Percentiles rank a stretch among this genome's conserved stretches.
These are phyloP conservation scores for Amylocystis lapponica DNA, from an alignment of 768 basidiomycete species.

Conservation along the genomic window DNA sequence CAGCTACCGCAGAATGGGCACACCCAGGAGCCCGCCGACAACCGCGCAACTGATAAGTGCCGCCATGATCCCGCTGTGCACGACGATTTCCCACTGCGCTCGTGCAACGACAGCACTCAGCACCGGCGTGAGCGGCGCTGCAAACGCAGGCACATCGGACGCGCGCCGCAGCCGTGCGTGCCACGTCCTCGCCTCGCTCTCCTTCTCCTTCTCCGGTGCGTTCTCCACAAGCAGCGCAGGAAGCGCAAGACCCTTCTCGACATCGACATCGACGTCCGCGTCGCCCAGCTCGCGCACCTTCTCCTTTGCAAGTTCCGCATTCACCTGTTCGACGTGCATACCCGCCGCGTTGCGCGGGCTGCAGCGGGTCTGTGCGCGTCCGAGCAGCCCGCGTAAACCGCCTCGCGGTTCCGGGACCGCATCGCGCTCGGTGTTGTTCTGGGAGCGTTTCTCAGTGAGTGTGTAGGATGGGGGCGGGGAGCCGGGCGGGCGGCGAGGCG, in stretches of 20 bases:
- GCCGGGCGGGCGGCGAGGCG: background rate
- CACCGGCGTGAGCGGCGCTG: slow-evolving; percentile 61
- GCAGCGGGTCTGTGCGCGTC: slow-evolving; percentile 16
- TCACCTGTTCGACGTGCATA: too few species aligned
- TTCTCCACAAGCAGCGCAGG: too few species aligned
- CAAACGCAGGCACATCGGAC: slow-evolving; percentile 63
- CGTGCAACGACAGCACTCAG: slow-evolving; percentile 65
- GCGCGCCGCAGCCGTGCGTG: slow-evolving; percentile 39
- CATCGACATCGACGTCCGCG: background rate
- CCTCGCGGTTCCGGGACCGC: too few species aligned
- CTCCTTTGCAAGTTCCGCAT: background rate
- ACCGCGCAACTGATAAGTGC: slow-evolving; percentile 31
- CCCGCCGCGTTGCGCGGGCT: slow-evolving; percentile 21
- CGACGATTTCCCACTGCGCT: slow-evolving; percentile 84
- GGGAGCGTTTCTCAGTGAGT: too few species aligned
- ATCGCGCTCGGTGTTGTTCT: too few species aligned
- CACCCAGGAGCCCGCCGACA: slow-evolving; percentile 27
- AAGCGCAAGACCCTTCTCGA: background rate
- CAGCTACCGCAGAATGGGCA: too few species aligned
- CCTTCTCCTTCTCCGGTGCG: background rate
- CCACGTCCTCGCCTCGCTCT: slow-evolving; percentile 7
- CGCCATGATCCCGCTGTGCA: slow-evolving; percentile 48
- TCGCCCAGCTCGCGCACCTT: background rate
- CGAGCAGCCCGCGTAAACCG: slow-evolving; percentile 11
- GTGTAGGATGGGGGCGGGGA: too few species aligned